Evolutionary conservation across 2,329 filamentous ascomycete genomes (phyloP), one percentile per base, ranked within the genome.

Genomic region (Bipolaris oryzae): DNA sequence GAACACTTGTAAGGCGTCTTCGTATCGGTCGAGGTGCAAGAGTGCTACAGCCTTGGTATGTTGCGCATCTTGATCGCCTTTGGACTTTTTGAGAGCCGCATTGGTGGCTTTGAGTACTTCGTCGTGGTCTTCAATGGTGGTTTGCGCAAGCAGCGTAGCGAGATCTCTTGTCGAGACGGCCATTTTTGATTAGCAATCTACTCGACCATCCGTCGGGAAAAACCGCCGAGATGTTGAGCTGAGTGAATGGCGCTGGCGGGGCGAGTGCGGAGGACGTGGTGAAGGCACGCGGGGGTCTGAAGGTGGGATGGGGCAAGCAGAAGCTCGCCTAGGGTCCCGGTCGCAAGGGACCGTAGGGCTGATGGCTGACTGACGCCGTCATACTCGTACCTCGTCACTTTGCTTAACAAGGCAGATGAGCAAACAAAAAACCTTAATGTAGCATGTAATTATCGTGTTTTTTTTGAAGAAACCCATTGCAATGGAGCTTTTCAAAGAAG

Each of bases 21-120:
- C 85, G 75, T 89, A 95, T 56, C 90, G 89, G 76, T 95, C 91
- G 66, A 95, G 85, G 74, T 92, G 92, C 61, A 95, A 81, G 18
- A 95, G 83, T 20, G 91, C 90, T 42, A 94, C 84, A 13, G 89
- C 83, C 58, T 89, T 88, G 34, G 87, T 88, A 73, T 89, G 87
- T 35, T 89, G 87, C 50, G 88, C 87, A 38, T 85, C 79, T 23
- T 80, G 57, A 63, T 88, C 83, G 50, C 74, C 74, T 70, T 87
- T 88, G n/a, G 81, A 83, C 56, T 83, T 82, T 70, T 84, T 82
- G 44, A 88, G 78, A 0, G 79, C 76, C 33, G 78, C 79, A 69
- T 87, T 83, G 63, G 87, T 84, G 53, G 84, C 81, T 67, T 85
- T 86, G 59, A 95, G 85, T 49, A 90, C 80, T 75, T 93, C 88